Evolutionary conservation across 176 grass and related monocot species (phyloP).

Genomic region (Carex cristatella): DNA sequence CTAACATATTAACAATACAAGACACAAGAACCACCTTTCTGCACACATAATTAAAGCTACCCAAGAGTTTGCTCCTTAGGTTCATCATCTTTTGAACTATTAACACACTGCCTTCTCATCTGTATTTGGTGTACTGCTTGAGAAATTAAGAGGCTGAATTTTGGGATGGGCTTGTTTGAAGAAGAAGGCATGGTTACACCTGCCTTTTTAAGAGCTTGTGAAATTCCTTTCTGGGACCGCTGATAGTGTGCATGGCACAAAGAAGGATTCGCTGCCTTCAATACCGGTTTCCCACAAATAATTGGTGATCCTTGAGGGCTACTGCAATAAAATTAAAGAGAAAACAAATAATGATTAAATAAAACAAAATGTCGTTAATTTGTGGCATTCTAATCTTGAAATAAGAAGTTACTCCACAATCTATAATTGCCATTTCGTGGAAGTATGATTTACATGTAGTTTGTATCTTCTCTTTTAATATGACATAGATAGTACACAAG

Average conservation of each 20-base stretch:
- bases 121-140: constrained; percentile 27
- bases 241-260: constrained; percentile 30
- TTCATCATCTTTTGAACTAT: constrained; percentile 2
- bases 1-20: constrained; percentile 10
- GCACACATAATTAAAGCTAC: constrained; percentile 2
- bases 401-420: background rate
- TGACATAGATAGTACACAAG: background rate
- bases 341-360: background rate
- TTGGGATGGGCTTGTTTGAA: constrained; percentile 25
- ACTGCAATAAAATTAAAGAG: constrained; percentile 19
- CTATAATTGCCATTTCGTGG: background rate
- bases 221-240: constrained; percentile 29
- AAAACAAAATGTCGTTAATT: background rate
- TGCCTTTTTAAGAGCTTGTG: constrained; percentile 37
- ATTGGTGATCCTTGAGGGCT: constrained; percentile 15
- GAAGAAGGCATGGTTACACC: constrained; percentile 17
- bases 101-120: constrained; percentile 22
- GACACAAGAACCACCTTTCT: background rate
- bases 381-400: background rate
- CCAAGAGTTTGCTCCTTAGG: constrained; percentile 12
- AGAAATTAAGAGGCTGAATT: constrained; percentile 28
- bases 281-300: constrained; percentile 23
- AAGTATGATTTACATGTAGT: background rate
- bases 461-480: background rate
- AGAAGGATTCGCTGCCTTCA: constrained; percentile 24